Conservation (phyloP, 1,139 yeast genomes). For the Yamadazyma atmosphaerica region DNA sequence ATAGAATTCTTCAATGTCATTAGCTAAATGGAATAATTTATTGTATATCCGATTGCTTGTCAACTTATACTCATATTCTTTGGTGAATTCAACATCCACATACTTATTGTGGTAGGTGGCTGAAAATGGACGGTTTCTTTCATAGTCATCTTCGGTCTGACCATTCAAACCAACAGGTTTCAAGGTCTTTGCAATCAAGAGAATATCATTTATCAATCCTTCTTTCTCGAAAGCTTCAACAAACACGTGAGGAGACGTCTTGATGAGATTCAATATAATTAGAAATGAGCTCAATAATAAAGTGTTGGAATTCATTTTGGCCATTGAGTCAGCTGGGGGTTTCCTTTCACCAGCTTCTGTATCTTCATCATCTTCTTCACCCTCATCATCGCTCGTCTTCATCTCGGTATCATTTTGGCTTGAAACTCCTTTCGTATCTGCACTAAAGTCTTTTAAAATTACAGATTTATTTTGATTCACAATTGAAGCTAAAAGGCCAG, state of each 20-base stretch:
- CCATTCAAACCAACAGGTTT: conserved; percentile 9
- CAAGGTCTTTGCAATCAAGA: conserved; percentile 19
- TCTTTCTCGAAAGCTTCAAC: conserved; percentile 62
- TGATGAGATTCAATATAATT: conserved; percentile 14
- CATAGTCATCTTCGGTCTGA: conserved; percentile 10
- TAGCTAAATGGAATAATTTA: conserved; percentile 20
- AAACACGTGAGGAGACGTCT: conserved; percentile 18
- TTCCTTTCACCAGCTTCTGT: conserved; percentile 1
- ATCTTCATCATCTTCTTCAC: conserved; percentile 11
- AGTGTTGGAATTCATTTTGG: conserved; percentile 13
- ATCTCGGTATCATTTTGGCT: conserved; percentile 11
- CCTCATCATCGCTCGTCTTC: conserved; percentile 14
- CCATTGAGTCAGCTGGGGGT: conserved; percentile 8
- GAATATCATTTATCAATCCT: conserved; percentile 63
- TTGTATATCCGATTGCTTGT: conserved; percentile 20
- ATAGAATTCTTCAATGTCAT: conserved; percentile 22
- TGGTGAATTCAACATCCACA: conserved; percentile 35
- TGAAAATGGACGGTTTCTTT: conserved; percentile 11
- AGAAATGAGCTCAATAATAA: conserved; percentile 13
- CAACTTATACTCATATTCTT: conserved; percentile 27
- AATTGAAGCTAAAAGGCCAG: conserved; percentile 65
- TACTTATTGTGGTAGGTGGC: conserved; percentile 26
- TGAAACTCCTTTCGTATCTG: background rate
- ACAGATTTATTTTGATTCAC: conserved; percentile 55
- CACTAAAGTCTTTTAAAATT: conserved; percentile 20